Evolutionary conservation across 139 green algal species (phyloP).

Genomic region (Micromonas commoda): DNA sequence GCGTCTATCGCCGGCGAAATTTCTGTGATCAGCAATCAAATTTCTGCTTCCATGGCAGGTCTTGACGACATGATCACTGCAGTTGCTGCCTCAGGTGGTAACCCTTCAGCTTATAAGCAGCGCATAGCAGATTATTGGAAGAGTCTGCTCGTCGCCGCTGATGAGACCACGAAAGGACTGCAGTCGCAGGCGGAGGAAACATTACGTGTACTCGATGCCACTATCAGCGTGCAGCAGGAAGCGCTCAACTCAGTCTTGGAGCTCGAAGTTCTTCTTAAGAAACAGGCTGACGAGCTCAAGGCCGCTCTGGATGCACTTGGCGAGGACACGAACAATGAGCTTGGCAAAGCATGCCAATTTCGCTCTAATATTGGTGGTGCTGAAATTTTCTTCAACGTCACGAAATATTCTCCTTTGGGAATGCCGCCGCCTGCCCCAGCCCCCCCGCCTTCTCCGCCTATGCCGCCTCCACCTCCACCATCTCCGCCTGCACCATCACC

Average conservation of each 20-base stretch:
- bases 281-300: background rate
- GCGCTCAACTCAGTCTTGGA: background rate
- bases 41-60: no score
- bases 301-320: background rate
- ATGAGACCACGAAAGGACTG: no score
- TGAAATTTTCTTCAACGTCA: background rate
- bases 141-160: no score
- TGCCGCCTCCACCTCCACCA: no score
- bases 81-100: no score
- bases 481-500: no score
- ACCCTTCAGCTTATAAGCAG: no score
- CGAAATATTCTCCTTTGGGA: background rate
- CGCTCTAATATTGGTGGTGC: background rate
- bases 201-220: background rate
- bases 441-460: no score
- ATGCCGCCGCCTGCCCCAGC: background rate
- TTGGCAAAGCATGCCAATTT: background rate
- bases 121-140: no score
- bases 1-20: no score
- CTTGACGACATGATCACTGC: no score
- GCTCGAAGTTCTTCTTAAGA: background rate
- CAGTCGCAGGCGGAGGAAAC: background rate
- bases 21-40: no score
- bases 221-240: background rate
- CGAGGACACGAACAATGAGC: background rate